Conservation (phyloP, 768 basidiomycete species). For the Clitopilus hobsonii region DNA sequence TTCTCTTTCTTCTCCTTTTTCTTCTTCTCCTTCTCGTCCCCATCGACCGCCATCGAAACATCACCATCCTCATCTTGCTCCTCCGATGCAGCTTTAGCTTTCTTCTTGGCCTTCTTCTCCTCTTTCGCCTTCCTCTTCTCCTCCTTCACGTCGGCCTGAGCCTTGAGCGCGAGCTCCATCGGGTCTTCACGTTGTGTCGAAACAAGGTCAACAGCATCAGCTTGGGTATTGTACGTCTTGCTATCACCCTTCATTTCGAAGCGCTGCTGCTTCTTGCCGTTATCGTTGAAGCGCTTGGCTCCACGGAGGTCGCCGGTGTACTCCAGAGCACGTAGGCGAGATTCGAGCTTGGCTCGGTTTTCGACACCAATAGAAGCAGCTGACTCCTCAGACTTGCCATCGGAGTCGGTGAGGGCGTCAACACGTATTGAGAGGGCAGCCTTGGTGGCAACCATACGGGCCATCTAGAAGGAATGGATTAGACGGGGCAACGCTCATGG, state of each 20-base stretch:
- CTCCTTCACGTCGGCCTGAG: constrained; percentile 76
- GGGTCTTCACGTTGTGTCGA: constrained; percentile 81
- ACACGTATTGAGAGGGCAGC: constrained; percentile 96
- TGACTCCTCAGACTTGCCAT: constrained; percentile 79
- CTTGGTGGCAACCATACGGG: constrained; percentile 99
- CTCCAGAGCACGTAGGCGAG: constrained; percentile 86
- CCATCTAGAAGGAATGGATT: constrained; percentile 60
- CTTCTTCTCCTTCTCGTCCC: constrained; percentile 41
- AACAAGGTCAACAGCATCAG: constrained; percentile 79
- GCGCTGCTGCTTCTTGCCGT: constrained; percentile 64
- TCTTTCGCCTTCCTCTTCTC: constrained; percentile 83
- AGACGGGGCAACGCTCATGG: not conserved
- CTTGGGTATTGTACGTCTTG: constrained; percentile 80
- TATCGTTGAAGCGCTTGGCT: constrained; percentile 60
- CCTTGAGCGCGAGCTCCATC: constrained; percentile 70
- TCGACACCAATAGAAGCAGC: constrained; percentile 89
- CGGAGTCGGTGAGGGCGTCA: constrained; percentile 90
- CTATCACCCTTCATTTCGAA: constrained; percentile 81
- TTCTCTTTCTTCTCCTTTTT: constrained; percentile 29
- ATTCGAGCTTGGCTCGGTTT: constrained; percentile 93
- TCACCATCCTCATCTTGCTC: constrained; percentile 26
- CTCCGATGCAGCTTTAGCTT: constrained; percentile 39
- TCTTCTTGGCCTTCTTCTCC: constrained; percentile 69
- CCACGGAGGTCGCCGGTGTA: constrained; percentile 70
- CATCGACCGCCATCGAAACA: constrained; percentile 20